These are phyloP conservation scores for Clathrus columnatus DNA, from an alignment of 768 basidiomycete genomes.

Conservation along the genomic window DNA sequence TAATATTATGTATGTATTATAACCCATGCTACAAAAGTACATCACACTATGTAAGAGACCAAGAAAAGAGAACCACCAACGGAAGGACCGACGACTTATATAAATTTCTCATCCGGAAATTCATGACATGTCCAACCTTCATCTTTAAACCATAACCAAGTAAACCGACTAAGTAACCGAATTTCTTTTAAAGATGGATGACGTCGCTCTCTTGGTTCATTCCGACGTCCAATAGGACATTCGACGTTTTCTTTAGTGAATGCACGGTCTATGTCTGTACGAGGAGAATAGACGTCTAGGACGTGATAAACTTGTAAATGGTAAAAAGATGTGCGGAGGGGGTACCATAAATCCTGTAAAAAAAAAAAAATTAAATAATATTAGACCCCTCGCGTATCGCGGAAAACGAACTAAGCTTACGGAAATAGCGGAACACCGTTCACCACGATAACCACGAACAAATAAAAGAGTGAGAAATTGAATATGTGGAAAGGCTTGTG, in stretches of 20 bases:
- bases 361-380: neutral
- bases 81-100: neutral
- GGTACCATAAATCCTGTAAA: neutral
- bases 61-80: neutral
- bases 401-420: neutral
- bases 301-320: conserved; percentile 1
- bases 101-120: neutral
- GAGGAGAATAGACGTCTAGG: neutral
- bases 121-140: neutral
- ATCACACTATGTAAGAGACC: too few species aligned
- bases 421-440: neutral
- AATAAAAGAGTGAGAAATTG: neutral
- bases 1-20: too few species aligned
- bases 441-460: neutral
- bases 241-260: neutral
- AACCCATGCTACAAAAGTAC: too few species aligned
- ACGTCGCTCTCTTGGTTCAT: neutral
- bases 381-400: neutral
- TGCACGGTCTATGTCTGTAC: neutral
- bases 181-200: conserved; percentile 1
- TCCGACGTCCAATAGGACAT: conserved; percentile 1
- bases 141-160: neutral
- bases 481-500: neutral
- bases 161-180: neutral
- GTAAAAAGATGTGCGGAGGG: neutral